Percentiles rank a stretch among this genome's conserved stretches.
Evolutionary conservation across 768 basidiomycete genomes (phyloP).

Genomic region (Boletus edulis): DNA sequence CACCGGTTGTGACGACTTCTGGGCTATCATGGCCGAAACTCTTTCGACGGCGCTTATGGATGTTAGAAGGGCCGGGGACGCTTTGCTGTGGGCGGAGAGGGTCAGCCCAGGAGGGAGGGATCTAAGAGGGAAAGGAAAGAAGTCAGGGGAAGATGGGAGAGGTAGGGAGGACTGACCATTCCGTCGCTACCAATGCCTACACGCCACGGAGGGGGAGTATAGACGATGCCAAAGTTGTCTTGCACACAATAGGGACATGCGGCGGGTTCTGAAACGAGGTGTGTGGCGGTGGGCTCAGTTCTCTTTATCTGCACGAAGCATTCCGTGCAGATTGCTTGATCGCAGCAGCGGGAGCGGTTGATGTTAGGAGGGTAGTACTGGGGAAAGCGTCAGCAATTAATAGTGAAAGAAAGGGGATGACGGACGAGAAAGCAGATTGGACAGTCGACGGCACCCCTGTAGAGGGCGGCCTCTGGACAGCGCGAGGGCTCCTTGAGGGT

Average conservation of each 20-base stretch:
- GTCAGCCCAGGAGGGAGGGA: conserved; percentile 51
- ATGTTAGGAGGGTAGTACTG: conserved; percentile 98
- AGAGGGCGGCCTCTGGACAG: conserved; percentile 73
- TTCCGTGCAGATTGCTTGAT: conserved; percentile 98
- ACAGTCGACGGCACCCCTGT: conserved; percentile 86
- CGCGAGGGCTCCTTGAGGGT: conserved; percentile 63
- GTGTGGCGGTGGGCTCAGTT: conserved; percentile 89
- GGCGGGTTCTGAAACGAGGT: conserved; percentile 94
- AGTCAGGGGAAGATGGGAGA: not conserved
- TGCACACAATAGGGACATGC: conserved; percentile 98
- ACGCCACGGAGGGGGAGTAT: conserved; percentile 79
- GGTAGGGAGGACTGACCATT: conserved; percentile 44
- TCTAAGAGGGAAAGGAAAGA: conserved; percentile 22
- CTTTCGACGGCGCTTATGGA: conserved; percentile 78
- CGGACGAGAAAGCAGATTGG: conserved; percentile 96
- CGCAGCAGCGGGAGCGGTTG: conserved; percentile 96
- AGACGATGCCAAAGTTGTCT: conserved; percentile 93
- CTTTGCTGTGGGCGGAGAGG: conserved; percentile 46
- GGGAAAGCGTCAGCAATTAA: conserved; percentile 21
- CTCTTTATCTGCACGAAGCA: conserved; percentile 99
- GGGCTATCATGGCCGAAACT: conserved; percentile 83
- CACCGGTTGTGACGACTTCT: conserved; percentile 90
- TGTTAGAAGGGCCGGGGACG: conserved; percentile 36
- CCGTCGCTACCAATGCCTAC: conserved; percentile 75
- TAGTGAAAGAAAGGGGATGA: conserved; percentile 22